Evolutionary conservation across 2,329 filamentous ascomycete species (phyloP).

Genomic region (Hypocreales sp.): DNA sequence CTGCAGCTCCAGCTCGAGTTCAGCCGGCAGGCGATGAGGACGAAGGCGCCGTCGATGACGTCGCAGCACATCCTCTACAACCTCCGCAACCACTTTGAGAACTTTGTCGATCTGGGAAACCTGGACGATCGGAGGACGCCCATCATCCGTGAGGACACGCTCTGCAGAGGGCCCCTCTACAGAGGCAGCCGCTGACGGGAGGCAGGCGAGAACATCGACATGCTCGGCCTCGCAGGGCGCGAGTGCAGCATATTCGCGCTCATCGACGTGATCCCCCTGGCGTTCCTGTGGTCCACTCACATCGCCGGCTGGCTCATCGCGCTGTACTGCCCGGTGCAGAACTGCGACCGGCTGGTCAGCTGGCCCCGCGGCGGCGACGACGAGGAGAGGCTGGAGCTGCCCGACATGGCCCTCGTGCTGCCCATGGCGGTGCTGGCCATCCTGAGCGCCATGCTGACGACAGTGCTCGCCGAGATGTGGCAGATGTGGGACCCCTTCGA

Average conservation of each 20-base stretch:
- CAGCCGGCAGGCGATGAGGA: conserved; percentile 2
- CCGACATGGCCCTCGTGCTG: background rate
- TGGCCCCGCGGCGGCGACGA: background rate
- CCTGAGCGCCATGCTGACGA: conserved; percentile 5
- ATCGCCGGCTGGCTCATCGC: conserved; percentile 4
- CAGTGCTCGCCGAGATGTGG: conserved; percentile 9
- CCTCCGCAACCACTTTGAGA: conserved; percentile 12
- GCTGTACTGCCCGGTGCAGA: conserved; percentile 5
- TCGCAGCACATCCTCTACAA: conserved; percentile 11
- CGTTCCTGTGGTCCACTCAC: conserved; percentile 6
- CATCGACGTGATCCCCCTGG: conserved; percentile 6
- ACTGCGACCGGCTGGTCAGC: conserved; percentile 7
- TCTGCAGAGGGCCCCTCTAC: too few relatives aligned
- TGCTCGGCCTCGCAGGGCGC: conserved; percentile 7
- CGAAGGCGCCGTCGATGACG: conserved; percentile 4
- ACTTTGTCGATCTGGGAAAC: conserved; percentile 7
- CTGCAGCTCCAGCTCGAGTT: conserved; percentile 11
- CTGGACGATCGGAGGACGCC: conserved; percentile 6
- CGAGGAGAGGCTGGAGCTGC: background rate
- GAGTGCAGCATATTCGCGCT: conserved; percentile 7
- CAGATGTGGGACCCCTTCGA: conserved; percentile 11
- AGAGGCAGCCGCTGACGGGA: too few relatives aligned
- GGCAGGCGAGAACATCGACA: conserved; percentile 11
- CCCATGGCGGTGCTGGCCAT: conserved; percentile 3
- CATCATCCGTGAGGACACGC: conserved; percentile 8